Conservation (phyloP, 2,329 filamentous ascomycete species). For the Pseudogymnoascus verrucosus region DNA sequence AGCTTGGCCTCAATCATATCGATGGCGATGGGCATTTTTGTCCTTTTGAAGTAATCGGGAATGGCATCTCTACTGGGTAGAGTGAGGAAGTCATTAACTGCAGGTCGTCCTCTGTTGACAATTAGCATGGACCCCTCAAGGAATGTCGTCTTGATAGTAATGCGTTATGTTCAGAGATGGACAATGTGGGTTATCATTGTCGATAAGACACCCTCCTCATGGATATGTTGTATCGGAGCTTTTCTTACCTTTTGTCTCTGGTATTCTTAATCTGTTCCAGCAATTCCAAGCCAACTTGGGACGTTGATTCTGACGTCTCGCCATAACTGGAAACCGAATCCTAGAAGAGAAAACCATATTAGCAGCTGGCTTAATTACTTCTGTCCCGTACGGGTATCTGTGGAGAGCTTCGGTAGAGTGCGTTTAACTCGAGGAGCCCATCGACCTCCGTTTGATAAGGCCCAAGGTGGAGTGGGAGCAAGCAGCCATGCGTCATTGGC, state of each 20-base stretch:
- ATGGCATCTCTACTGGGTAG: slow-evolving; percentile 57
- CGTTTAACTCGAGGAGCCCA: not conserved
- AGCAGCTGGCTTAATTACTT: slow-evolving; percentile 19
- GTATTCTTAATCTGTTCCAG: slow-evolving; percentile 68
- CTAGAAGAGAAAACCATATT: slow-evolving; percentile 22
- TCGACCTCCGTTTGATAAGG: slow-evolving; percentile 4
- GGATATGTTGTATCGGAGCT: not conserved
- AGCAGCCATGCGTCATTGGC: slow-evolving; percentile 8
- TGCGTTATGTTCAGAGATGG: not conserved
- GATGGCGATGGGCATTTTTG: slow-evolving; percentile 71
- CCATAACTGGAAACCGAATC: slow-evolving; percentile 18
- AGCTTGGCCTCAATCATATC: slow-evolving; percentile 70
- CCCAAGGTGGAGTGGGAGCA: slow-evolving; percentile 2
- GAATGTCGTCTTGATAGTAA: not conserved
- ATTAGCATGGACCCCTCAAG: not conserved
- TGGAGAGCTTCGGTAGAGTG: slow-evolving; percentile 7
- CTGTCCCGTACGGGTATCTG: slow-evolving; percentile 2
- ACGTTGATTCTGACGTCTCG: slow-evolving; percentile 63
- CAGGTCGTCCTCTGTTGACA: slow-evolving; percentile 54
- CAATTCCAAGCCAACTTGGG: slow-evolving; percentile 63
- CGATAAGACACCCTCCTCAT: not conserved
- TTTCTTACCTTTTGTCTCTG: slow-evolving; percentile 68
- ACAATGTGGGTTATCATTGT: not conserved
- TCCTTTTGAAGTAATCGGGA: slow-evolving; percentile 69
- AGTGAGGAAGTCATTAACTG: slow-evolving; percentile 67